Conservation (phyloP, 208 protist genomes). For the Angomonas ambiguus region DNA sequence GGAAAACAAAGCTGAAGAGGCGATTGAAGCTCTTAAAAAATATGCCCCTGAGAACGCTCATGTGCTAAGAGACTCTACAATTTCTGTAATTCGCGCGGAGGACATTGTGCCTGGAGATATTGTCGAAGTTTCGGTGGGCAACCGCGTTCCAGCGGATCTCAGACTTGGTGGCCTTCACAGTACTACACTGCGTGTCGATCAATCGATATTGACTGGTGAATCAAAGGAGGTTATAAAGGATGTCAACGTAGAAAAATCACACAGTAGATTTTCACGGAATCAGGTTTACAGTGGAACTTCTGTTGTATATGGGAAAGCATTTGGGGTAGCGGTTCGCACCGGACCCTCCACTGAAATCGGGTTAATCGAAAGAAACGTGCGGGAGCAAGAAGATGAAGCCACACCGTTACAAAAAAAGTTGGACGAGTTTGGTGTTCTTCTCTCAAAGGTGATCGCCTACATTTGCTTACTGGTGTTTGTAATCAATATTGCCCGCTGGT, state of each 20-base stretch:
- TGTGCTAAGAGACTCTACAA: neutral
- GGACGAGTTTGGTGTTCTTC: conserved; percentile 93
- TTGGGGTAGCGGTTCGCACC: conserved; percentile 91
- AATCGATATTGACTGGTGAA: conserved; percentile 95
- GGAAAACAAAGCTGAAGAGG: conserved; percentile 3
- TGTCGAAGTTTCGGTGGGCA: conserved; percentile 83
- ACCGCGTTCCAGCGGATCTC: conserved; percentile 95
- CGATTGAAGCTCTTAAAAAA: neutral
- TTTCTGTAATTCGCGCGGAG: neutral
- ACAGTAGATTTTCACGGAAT: conserved; percentile 68
- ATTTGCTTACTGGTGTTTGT: conserved; percentile 89
- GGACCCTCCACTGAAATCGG: conserved; percentile 93
- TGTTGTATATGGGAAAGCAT: conserved; percentile 87
- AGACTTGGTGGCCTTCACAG: conserved; percentile 85
- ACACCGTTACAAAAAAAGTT: conserved; percentile 95
- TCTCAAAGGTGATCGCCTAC: conserved; percentile 89
- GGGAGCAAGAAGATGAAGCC: conserved; percentile 81
- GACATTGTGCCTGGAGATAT: neutral
- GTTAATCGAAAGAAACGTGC: conserved; percentile 85
- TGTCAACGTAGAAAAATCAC: conserved; percentile 26
- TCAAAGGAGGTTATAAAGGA: conserved; percentile 75
- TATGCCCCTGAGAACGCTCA: conserved; percentile 1
- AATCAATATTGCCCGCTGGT: conserved; percentile 87
- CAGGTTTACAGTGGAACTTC: conserved; percentile 94
- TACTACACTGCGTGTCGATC: conserved; percentile 86